Evolutionary conservation across 345 rosid genomes (phyloP).

Genomic region (Sonneratia caseolaris): DNA sequence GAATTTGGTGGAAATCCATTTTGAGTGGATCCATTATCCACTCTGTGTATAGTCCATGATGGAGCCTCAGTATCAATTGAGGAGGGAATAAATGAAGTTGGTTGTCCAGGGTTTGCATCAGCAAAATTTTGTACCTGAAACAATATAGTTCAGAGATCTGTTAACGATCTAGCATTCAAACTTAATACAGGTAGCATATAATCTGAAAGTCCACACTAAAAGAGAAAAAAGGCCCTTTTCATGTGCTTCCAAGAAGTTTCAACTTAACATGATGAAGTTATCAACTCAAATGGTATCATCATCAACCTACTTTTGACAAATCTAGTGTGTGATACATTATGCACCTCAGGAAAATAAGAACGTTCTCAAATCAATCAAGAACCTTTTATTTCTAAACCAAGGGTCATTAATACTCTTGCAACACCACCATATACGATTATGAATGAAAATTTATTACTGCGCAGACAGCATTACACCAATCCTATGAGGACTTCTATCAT

Average conservation of each 20-base stretch:
- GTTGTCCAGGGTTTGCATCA: conserved; percentile 56
- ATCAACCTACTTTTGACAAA: not conserved
- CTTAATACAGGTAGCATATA: not conserved
- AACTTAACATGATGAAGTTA: not conserved
- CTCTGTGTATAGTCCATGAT: conserved; percentile 50
- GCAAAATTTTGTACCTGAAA: conserved; percentile 48
- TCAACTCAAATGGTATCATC: not conserved
- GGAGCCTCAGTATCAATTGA: conserved; percentile 29
- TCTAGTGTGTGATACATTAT: not conserved
- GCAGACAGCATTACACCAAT: not conserved
- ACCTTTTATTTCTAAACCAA: not conserved
- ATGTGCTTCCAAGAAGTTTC: not conserved
- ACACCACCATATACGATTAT: not conserved
- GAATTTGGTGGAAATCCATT: conserved; percentile 44
- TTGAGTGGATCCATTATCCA: conserved; percentile 41
- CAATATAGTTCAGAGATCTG: not conserved
- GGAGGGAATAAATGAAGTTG: conserved; percentile 39
- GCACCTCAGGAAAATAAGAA: not conserved
- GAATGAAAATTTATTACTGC: not conserved
- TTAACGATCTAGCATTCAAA: not conserved
- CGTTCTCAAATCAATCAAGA: not conserved
- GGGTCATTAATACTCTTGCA: not conserved
- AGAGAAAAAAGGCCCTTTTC: not conserved
- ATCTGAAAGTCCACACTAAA: not conserved
- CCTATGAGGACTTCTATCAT: not conserved